Percentiles rank a stretch among this genome's conserved stretches.
These are phyloP conservation scores for Barnettozyma salicaria DNA, from an alignment of 805 yeast species.

Conservation along the genomic window DNA sequence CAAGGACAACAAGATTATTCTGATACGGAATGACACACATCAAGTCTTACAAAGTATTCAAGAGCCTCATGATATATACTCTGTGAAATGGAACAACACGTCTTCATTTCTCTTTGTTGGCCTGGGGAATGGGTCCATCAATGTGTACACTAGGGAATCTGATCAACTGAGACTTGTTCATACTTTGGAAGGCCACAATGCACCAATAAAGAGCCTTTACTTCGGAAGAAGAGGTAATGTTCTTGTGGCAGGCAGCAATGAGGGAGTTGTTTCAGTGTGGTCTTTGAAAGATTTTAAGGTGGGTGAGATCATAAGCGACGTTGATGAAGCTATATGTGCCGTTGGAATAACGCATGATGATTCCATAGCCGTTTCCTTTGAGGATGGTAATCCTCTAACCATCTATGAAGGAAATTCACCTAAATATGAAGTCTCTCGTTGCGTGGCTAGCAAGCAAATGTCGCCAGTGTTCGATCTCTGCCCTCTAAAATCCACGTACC, in stretches of 20 bases:
- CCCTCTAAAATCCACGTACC: slow-evolving; percentile 25
- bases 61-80: slow-evolving; percentile 25
- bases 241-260: slow-evolving; percentile 50
- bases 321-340: slow-evolving; percentile 38
- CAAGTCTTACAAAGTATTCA: slow-evolving; percentile 25
- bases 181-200: slow-evolving; percentile 41
- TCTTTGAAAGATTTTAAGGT: slow-evolving; percentile 35
- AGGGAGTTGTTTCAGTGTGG: slow-evolving; percentile 52
- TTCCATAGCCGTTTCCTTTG: slow-evolving; percentile 40
- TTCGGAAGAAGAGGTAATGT: slow-evolving; percentile 49
- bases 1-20: slow-evolving; percentile 31
- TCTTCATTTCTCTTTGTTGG: slow-evolving; percentile 40
- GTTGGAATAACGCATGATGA: slow-evolving; percentile 41
- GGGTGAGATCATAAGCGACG: slow-evolving; percentile 32
- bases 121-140: slow-evolving; percentile 40
- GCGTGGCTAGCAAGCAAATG: slow-evolving; percentile 16
- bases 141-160: slow-evolving; percentile 18
- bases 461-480: slow-evolving; percentile 29
- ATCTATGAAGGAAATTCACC: slow-evolving; percentile 32
- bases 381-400: slow-evolving; percentile 34
- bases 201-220: slow-evolving; percentile 40
- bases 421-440: slow-evolving; percentile 18
- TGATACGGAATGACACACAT: slow-evolving; percentile 32
- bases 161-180: slow-evolving; percentile 8
- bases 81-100: slow-evolving; percentile 29